Base-by-base conservation (phyloP, 306 rosid species). In the Lathyrus aphaca region DNA sequence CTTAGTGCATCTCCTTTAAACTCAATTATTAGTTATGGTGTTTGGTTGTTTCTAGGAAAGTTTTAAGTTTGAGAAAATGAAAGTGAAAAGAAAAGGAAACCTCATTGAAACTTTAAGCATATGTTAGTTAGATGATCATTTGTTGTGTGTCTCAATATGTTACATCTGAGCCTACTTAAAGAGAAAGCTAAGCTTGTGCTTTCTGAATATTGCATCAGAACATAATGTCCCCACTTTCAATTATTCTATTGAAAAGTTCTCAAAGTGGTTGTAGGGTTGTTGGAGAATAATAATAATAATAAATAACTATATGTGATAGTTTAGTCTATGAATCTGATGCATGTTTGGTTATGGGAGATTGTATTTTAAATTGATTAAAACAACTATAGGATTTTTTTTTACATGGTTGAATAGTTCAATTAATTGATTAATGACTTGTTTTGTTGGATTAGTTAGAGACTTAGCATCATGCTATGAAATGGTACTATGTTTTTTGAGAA, bases 101-200 rank as follows among this genome's bases (percentile, higher is more conserved):
- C 2, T 25, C 8, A 21, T 51, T 66, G 25, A 56, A 75, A 66
- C 48, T 70, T 77, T 25, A 53, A 65, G 65, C 48, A 0, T 57
- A 50, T n/a, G 35, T 53, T 53, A 42, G 62, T 62, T 45, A 7
- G 49, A 65, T 59, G 51, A 42, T 45, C 10, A 37, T 35, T 64
- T 53, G 75, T 54, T 63, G 19, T 45, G 43, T 53, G 35, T 48
- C 61, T 49, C 75, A 66, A 69, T 69, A 17, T 74, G 68, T 71
- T 74, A 14, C 39, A 42, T 71, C 67, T 56, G 0, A 21, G 53
- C 63, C 69, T 73, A 10, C 85, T 58, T 84, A 12, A 69, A 69
- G 32, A 58, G 59, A 78, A 81, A 78, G 85, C 49, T 37, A 78
- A 72, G 85, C 50, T 63, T 84, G 44, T 74, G 68, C 49, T 4